Evolutionary conservation across 202 grass and related monocot species (phyloP).

Genomic region (Carex sylvatica): DNA sequence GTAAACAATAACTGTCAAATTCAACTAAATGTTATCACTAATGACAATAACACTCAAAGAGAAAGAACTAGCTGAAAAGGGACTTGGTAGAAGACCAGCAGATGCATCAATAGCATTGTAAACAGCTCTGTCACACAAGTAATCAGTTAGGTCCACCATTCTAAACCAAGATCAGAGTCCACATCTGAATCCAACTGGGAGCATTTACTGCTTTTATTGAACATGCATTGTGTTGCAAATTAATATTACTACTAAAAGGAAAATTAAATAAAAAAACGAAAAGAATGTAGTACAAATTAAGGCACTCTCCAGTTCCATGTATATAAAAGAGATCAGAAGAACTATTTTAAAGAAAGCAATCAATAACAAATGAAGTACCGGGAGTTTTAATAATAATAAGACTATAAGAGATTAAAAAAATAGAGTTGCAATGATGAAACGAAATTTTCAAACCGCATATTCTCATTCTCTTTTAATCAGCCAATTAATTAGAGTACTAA

Average conservation of each 20-base stretch:
- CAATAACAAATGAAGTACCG: not conserved
- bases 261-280: not conserved
- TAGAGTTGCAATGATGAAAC: not conserved
- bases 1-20: no score
- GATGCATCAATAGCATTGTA: no score
- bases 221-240: not conserved
- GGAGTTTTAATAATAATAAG: not conserved
- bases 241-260: not conserved
- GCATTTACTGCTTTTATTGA: no score
- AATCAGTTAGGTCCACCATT: no score
- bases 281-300: not conserved
- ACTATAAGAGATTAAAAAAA: not conserved
- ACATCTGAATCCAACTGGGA: no score
- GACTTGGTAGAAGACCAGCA: no score
- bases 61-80: no score
- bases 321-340: not conserved
- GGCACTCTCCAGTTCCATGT: not conserved
- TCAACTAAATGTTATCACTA: no score
- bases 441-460: not conserved
- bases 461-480: conserved; percentile 11
- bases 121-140: no score
- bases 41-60: no score
- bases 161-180: no score
- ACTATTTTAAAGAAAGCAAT: not conserved
- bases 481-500: conserved; percentile 13